Evolutionary conservation across 2,329 filamentous ascomycete species (phyloP).

Genomic region (Arachnomyces sp.): DNA sequence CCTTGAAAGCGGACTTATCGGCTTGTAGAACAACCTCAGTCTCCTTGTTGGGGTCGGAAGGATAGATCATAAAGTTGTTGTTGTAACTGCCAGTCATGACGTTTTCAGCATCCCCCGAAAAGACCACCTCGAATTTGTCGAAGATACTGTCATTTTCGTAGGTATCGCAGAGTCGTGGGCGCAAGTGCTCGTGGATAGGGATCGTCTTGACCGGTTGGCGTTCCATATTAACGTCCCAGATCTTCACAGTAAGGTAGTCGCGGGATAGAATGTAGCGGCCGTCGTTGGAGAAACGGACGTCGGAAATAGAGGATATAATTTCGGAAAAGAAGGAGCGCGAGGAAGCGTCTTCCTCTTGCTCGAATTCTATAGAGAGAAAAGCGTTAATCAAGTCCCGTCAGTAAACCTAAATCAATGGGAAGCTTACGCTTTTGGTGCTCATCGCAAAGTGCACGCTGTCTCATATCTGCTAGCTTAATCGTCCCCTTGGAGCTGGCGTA

Average conservation of each 20-base stretch:
- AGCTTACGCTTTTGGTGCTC: slow-evolving; percentile 85
- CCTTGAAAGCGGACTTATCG: slow-evolving; percentile 98
- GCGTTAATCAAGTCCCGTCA: slow-evolving; percentile 11
- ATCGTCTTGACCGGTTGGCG: slow-evolving; percentile 96
- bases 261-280: slow-evolving; percentile 94
- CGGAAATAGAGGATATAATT: slow-evolving; percentile 98
- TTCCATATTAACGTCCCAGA: slow-evolving; percentile 99
- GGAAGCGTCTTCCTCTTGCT: slow-evolving; percentile 95
- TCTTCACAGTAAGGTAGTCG: slow-evolving; percentile 98
- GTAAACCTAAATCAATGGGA: not conserved
- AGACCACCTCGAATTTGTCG: slow-evolving; percentile 99
- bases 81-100: slow-evolving; percentile 99
- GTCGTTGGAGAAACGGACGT: slow-evolving; percentile 94
- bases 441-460: slow-evolving; percentile 91
- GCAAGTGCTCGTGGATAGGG: slow-evolving; percentile 93
- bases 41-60: slow-evolving; percentile 89
- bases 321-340: slow-evolving; percentile 99
- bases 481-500: slow-evolving; percentile 98
- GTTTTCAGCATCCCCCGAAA: slow-evolving; percentile 96
- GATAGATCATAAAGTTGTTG: slow-evolving; percentile 99
- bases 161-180: slow-evolving; percentile 89
- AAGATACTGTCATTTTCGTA: slow-evolving; percentile 99
- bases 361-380: slow-evolving; percentile 62
- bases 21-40: slow-evolving; percentile 96
- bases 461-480: slow-evolving; percentile 98